Evolutionary conservation across 2,329 filamentous ascomycete species (phyloP), one percentile per base, ranked within the genome.

Genomic region (Cladophialophora psammophila): DNA sequence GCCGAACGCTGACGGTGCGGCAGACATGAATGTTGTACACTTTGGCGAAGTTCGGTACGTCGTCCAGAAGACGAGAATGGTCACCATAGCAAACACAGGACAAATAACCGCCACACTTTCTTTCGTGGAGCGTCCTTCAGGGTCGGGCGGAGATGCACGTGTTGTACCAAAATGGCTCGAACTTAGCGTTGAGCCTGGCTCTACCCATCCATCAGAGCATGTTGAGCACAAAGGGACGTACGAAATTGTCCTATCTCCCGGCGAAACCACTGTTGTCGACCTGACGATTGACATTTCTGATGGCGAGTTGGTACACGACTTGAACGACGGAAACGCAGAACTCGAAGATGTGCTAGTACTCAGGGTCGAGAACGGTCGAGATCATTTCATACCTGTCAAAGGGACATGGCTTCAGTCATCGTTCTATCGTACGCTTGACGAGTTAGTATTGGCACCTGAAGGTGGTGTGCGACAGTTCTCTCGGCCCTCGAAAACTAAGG

Each of bases 21-120:
- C 74, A 65, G 55, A 67, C 8, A 67, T 71, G 82, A 89, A 73
- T 59, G 87, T 87, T 1, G 86, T 98, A 0, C 87, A 94, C 74
- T 95, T 98, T 76, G 94, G 93, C 0, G 82, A 89, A 3, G 82
- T 97, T 1, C 82, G 85, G 2, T 96, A 91, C 74, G 83, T 90
- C 45, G 86, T 90, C 66, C 86, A 84, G 7, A 87, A 90, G 72
- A 84, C 83, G 8, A 86, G 90, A 4, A 87, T 84, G 3, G 77
- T 98, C 52, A 98, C 94, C 0, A 87, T 99, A 63, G 95, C 95
- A 32, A 99, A 99, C 73, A 99, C 95, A 0, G 91, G 95, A 2
- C 86, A 92, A 34, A 92, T 96, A 0, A 79, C 89, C 2, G 94
- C 95, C 0, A 91, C 84, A 0, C 90, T 97, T 74, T 86, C 85